These are phyloP conservation scores for Barnettozyma pratensis DNA, from an alignment of 805 yeast species.

Conservation along the genomic window DNA sequence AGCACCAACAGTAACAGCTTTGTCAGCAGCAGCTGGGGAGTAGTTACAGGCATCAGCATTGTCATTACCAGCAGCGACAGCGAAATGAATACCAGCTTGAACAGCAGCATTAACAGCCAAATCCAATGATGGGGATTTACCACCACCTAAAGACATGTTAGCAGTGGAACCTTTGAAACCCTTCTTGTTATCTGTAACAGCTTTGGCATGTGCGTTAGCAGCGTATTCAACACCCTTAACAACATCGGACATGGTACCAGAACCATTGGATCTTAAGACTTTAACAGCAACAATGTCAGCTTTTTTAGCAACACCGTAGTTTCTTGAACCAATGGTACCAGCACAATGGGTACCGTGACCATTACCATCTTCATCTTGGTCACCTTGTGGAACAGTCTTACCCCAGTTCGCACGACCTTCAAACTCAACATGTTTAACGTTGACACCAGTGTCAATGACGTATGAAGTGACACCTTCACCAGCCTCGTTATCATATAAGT, in stretches of 20 bases:
- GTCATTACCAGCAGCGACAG: conserved; percentile 96
- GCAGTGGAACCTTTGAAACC: conserved; percentile 84
- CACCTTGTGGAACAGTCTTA: conserved; percentile 68
- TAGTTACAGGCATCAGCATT: conserved; percentile 88
- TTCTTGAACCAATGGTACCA: conserved; percentile 82
- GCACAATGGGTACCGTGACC: conserved; percentile 98
- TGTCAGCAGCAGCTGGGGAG: conserved; percentile 85
- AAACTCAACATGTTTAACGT: conserved; percentile 69
- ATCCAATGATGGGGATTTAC: conserved; percentile 82
- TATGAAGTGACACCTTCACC: conserved; percentile 86
- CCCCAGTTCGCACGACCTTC: conserved; percentile 87
- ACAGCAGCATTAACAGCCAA: conserved; percentile 88
- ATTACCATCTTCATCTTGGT: conserved; percentile 70
- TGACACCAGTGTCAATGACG: conserved; percentile 87
- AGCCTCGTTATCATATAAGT: conserved; percentile 64
- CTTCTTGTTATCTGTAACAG: conserved; percentile 44
- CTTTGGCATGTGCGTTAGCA: conserved; percentile 61
- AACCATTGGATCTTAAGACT: conserved; percentile 76
- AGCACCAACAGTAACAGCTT: conserved; percentile 93
- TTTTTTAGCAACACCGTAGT: conserved; percentile 80
- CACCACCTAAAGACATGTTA: conserved; percentile 94
- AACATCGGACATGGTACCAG: conserved; percentile 80
- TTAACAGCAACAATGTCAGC: conserved; percentile 79
- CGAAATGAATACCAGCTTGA: conserved; percentile 81
- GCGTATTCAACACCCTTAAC: conserved; percentile 83